phyloP scores from a whole-genome alignment of 495 filamentous ascomycete species.

The Jackrogersella multiformis region DNA sequence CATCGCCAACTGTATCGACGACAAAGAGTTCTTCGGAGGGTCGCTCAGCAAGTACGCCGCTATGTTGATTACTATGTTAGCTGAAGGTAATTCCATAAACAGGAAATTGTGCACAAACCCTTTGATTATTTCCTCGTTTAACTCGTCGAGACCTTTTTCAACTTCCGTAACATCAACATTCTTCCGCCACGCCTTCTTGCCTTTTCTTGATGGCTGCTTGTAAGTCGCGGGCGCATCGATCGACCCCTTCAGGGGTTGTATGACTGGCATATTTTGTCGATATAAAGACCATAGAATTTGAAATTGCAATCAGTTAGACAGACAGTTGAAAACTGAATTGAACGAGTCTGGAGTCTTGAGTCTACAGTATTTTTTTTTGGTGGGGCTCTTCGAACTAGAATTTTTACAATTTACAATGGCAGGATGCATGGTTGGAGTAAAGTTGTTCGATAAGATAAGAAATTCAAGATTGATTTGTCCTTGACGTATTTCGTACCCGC shows the following conservation, averaged over 20 bases:
- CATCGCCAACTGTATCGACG: conserved; percentile 77
- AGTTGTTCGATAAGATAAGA: conserved; percentile 30
- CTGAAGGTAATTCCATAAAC: not conserved
- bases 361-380: not conserved
- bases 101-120: conserved; percentile 65
- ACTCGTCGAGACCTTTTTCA: conserved; percentile 79
- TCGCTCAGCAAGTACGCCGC: conserved; percentile 84
- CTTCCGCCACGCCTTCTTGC: conserved; percentile 98
- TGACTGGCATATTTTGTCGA: conserved; percentile 52
- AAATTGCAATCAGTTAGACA: too few relatives aligned
- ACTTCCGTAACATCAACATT: conserved; percentile 93
- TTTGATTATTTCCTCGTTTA: conserved; percentile 87
- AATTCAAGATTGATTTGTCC: not conserved
- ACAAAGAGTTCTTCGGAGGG: conserved; percentile 80
- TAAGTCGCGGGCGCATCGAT: conserved; percentile 59
- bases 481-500: too few relatives aligned
- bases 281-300: too few relatives aligned
- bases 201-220: conserved; percentile 92
- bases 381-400: not conserved
- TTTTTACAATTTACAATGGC: not conserved
- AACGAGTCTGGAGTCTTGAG: conserved; percentile 2
- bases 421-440: conserved; percentile 10
- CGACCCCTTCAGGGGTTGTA: conserved; percentile 45
- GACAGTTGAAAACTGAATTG: not conserved
- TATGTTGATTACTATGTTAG: conserved; percentile 52